phyloP scores from a whole-genome alignment of 2,329 filamentous ascomycete genomes.

The Nemania sp. region DNA sequence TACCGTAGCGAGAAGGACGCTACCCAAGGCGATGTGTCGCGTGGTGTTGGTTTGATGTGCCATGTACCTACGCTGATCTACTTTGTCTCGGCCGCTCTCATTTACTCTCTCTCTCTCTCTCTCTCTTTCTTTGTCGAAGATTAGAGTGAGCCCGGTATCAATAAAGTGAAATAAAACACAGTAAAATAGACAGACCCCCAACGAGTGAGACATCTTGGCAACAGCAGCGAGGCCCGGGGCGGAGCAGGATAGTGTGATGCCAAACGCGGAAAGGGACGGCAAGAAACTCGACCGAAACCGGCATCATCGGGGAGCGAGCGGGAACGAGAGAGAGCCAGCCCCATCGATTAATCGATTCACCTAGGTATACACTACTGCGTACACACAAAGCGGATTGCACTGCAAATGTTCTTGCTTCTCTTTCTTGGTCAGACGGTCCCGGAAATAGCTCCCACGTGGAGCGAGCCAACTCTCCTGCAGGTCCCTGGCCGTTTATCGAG shows the following conservation, averaged over 20 bases:
- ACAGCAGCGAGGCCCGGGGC: neutral
- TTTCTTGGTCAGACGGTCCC: too few species aligned
- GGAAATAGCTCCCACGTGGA: conserved; percentile 4
- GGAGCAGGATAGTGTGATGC: neutral
- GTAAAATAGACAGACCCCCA: neutral
- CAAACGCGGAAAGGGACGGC: neutral
- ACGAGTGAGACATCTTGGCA: neutral
- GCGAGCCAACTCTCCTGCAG: neutral
- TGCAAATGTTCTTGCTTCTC: too few species aligned
- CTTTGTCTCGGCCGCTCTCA: too few species aligned
- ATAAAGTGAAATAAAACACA: neutral
- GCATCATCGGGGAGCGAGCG: neutral
- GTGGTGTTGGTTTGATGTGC: neutral
- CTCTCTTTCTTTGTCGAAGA: too few species aligned
- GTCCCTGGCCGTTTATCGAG: neutral
- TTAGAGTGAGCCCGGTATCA: too few species aligned
- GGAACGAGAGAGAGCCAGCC: too few species aligned
- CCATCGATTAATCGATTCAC: too few species aligned
- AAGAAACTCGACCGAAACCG: neutral
- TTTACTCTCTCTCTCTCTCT: too few species aligned
- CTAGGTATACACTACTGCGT: too few species aligned
- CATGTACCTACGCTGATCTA: too few species aligned
- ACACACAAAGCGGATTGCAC: too few species aligned
- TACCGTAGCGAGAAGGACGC: neutral
- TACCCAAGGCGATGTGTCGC: neutral